Base-by-base conservation (phyloP, 257 asterid species). In the Oldenlandia corymbosa region DNA sequence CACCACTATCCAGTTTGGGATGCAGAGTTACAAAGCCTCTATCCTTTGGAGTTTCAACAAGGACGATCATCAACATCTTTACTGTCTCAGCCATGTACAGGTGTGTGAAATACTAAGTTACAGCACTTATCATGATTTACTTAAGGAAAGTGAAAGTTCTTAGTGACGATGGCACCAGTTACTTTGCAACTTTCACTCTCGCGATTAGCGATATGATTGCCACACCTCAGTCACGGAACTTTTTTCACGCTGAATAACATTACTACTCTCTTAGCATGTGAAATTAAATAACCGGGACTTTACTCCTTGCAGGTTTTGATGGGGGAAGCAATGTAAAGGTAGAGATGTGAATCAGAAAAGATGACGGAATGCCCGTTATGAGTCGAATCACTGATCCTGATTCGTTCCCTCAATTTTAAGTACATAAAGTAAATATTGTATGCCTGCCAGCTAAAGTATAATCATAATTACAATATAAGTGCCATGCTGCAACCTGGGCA, bases 1-100 rank as follows among this genome's bases (percentile, higher is more conserved):
- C 94, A 85, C 75, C 75, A 74, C 37, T 64, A 62, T 23, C 58
- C 81, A 39, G 59, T 86, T 60, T 88, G 95, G 96, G 88, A 85
- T 64, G 69, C 85, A 34, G 95, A 91, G 36, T 27, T 85, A 47
- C 91, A 84, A 47, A 81, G 79, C 71, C 71, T 84, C 37, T 84
- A 78, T 60, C 71, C 62, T 41, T 58, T 81, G 85, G 93, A 90
- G 53, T 83, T 76, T 65, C 87, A 81, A 66, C 88, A 81, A 78
- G 90, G 84, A 73, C 76, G 84, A 81, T 68, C 85, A 65, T 24
- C 78, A 21, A 51, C 85, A n/a, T n/a, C n/a, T n/a, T n/a, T n/a
- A n/a, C n/a, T n/a, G 60, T 85, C 82, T 60, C 74, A 66, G 73
- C 82, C 88, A 62, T 75, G 77, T 71, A 54, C 91, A 77, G 95